A percentile compares a stretch with the other conserved stretches of the same genome.
phyloP scores from a whole-genome alignment of 179 eudicot genomes.

The Heliamphora pulchella region DNA sequence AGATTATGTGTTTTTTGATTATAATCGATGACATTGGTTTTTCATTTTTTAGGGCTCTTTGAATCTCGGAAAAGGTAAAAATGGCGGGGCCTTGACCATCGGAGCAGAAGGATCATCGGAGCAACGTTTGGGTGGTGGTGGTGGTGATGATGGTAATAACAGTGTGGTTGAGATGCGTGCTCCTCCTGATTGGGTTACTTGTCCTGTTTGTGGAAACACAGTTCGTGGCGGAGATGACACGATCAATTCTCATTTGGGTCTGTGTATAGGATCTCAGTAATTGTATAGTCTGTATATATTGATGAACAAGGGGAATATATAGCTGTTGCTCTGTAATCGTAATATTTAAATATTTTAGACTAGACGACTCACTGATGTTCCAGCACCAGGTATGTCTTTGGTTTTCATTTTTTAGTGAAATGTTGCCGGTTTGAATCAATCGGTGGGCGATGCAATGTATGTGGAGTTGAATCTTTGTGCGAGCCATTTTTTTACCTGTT shows the following conservation, averaged over 20 bases:
- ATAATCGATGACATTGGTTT: not conserved
- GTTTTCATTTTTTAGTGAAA: not conserved
- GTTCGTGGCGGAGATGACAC: slow-evolving; percentile 43
- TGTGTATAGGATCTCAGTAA: not conserved
- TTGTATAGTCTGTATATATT: not conserved
- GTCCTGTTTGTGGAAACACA: slow-evolving; percentile 62
- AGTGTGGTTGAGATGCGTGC: slow-evolving; percentile 13
- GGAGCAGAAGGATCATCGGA: slow-evolving; percentile 17
- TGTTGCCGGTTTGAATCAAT: not conserved
- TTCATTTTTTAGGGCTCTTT: slow-evolving; percentile 25
- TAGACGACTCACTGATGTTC: slow-evolving; percentile 28
- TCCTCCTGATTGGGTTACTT: slow-evolving; percentile 32
- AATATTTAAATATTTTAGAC: too few species aligned
- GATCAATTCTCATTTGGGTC: slow-evolving; percentile 77
- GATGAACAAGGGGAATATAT: too few species aligned
- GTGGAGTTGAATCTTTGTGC: not conserved
- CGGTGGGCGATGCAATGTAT: not conserved
- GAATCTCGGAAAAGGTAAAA: slow-evolving; percentile 18
- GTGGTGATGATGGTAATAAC: not conserved
- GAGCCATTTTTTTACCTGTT: too few species aligned
- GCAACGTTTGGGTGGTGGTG: slow-evolving; percentile 8
- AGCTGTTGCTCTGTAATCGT: too few species aligned
- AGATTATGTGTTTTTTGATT: not conserved
- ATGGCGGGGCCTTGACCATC: slow-evolving; percentile 4
- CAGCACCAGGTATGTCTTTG: slow-evolving; percentile 19